Percentiles rank a stretch among this genome's conserved stretches.
Conservation (phyloP, 2,329 filamentous ascomycete species). For the Fusarium euwallaceae region DNA sequence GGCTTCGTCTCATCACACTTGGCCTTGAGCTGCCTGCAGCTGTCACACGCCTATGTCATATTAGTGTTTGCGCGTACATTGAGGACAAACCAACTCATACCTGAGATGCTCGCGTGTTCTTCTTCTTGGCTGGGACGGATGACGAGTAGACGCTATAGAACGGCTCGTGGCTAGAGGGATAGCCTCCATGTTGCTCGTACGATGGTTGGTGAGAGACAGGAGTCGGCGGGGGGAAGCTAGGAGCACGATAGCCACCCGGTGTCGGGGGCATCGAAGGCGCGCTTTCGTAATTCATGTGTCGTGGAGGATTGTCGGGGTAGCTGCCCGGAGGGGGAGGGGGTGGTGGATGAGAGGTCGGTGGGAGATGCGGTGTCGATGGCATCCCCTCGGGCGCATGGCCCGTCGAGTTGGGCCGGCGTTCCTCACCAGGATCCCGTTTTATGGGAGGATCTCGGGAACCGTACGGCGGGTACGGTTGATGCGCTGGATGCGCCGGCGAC, state of each 20-base stretch:
- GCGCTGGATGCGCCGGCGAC: conserved; percentile 55
- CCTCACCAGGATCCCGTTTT: conserved; percentile 68
- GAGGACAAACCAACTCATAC: conserved; percentile 49
- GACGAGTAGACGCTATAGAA: conserved; percentile 60
- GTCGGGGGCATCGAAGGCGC: conserved; percentile 60
- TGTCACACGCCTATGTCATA: conserved; percentile 83
- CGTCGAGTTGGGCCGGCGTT: conserved; percentile 67
- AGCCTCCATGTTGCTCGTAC: conserved; percentile 54
- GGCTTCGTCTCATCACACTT: conserved; percentile 92
- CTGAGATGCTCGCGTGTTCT: conserved; percentile 75
- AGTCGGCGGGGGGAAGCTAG: conserved; percentile 58
- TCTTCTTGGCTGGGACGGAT: conserved; percentile 64
- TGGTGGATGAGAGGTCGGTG: conserved; percentile 49
- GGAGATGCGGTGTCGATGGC: conserved; percentile 50
- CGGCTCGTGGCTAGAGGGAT: conserved; percentile 51
- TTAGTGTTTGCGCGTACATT: conserved; percentile 21
- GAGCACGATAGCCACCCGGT: conserved; percentile 57
- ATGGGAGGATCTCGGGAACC: conserved; percentile 64
- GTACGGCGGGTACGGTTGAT: conserved; percentile 60
- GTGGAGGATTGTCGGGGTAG: conserved; percentile 62
- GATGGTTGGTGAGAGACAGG: conserved; percentile 55
- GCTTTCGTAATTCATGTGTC: conserved; percentile 68
- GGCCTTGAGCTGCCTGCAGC: conserved; percentile 87
- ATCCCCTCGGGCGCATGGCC: conserved; percentile 57
- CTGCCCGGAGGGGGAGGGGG: conserved; percentile 47